Evolutionary conservation across 2,329 filamentous ascomycete species (phyloP).

Genomic region (Xylariaceae sp.): DNA sequence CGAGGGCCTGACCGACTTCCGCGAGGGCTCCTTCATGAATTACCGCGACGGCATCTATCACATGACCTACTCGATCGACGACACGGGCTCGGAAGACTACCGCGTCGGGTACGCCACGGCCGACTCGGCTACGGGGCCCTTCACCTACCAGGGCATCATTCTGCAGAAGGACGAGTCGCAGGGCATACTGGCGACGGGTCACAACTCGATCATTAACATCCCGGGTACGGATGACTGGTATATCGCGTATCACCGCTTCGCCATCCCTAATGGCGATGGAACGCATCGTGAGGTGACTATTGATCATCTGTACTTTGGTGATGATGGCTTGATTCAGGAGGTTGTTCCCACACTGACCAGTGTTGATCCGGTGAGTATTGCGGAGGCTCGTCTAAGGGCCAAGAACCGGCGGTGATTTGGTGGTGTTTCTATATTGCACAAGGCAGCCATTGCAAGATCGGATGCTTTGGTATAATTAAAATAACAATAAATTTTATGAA

Average conservation of each 20-base stretch:
- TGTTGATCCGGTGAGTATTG: slow-evolving; percentile 8
- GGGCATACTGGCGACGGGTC: slow-evolving; percentile 42
- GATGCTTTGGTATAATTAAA: background rate
- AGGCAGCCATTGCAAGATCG: background rate
- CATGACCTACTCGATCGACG: slow-evolving; percentile 44
- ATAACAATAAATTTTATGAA: background rate
- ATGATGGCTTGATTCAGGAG: slow-evolving; percentile 31
- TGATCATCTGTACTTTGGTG: slow-evolving; percentile 35
- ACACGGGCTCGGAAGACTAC: slow-evolving; percentile 42
- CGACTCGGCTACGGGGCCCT: slow-evolving; percentile 34
- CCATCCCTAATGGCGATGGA: slow-evolving; percentile 40
- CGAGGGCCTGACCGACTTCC: slow-evolving; percentile 36
- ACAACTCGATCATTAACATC: slow-evolving; percentile 41
- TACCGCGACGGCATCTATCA: slow-evolving; percentile 43
- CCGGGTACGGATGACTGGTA: slow-evolving; percentile 46
- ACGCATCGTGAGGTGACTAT: slow-evolving; percentile 39
- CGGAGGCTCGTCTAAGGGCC: background rate
- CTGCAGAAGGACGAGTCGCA: slow-evolving; percentile 35
- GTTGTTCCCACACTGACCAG: slow-evolving; percentile 34
- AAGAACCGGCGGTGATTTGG: background rate
- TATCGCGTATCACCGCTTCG: slow-evolving; percentile 45
- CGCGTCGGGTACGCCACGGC: slow-evolving; percentile 43
- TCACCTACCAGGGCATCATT: slow-evolving; percentile 40
- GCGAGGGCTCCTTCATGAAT: slow-evolving; percentile 39
- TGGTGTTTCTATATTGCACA: background rate